phyloP scores from a whole-genome alignment of 345 rosid species.

The Bruguiera sexangula region DNA sequence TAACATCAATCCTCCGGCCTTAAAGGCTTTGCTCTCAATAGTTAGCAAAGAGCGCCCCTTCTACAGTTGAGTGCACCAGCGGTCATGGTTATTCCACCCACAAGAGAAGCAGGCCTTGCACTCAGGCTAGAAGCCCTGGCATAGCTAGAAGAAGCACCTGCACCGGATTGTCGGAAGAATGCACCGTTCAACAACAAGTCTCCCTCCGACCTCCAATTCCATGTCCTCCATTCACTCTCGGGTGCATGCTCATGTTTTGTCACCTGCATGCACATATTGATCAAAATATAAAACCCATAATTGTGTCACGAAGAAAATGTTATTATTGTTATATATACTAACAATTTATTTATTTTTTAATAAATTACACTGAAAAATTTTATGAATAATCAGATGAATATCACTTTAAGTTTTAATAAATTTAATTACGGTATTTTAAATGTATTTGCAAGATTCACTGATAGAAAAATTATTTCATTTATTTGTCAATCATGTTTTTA shows the following conservation, averaged over 20 bases:
- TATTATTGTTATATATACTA: too few relatives aligned
- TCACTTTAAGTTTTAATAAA: too few relatives aligned
- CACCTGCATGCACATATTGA: slow-evolving; percentile 5
- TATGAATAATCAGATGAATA: too few relatives aligned
- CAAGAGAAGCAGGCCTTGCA: slow-evolving; percentile 28
- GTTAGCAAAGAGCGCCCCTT: slow-evolving; percentile 21
- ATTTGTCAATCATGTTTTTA: too few relatives aligned
- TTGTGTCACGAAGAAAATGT: not conserved
- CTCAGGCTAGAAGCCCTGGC: slow-evolving; percentile 25
- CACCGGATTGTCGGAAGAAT: slow-evolving; percentile 22
- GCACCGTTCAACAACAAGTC: slow-evolving; percentile 24
- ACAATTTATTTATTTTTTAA: too few relatives aligned
- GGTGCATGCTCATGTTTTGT: slow-evolving; percentile 30
- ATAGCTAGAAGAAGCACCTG: slow-evolving; percentile 21
- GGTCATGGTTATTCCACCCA: slow-evolving; percentile 18
- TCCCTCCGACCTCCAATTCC: slow-evolving; percentile 32
- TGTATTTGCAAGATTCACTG: too few relatives aligned
- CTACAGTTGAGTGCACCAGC: slow-evolving; percentile 29
- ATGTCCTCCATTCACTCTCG: slow-evolving; percentile 25
- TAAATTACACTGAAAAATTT: too few relatives aligned
- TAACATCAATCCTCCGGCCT: too few relatives aligned
- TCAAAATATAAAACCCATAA: not conserved
- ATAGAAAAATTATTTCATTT: too few relatives aligned
- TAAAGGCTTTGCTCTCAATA: too few relatives aligned
- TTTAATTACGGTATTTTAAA: too few relatives aligned